phyloP scores from a whole-genome alignment of 345 rosid genomes.

The Populus tremula region DNA sequence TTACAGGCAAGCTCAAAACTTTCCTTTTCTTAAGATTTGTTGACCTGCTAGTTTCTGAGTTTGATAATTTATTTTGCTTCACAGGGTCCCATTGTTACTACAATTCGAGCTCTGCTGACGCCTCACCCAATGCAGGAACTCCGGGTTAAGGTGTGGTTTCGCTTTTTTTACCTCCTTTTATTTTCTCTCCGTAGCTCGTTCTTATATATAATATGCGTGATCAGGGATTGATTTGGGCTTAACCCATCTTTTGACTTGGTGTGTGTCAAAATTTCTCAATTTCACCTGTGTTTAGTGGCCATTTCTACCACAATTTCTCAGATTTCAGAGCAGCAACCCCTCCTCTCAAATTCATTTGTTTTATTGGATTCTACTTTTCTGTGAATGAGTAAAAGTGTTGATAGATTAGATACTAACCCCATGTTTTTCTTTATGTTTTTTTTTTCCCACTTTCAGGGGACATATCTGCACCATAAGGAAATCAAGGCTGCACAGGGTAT shows the following conservation, averaged over 20 bases:
- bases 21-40: background rate
- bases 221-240: background rate
- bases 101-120: conserved; percentile 79
- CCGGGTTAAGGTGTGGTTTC: conserved; percentile 67
- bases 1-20: conserved; percentile 59
- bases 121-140: conserved; percentile 99
- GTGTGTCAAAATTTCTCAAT: too few relatives aligned
- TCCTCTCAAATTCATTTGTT: too few relatives aligned
- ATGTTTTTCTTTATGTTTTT: background rate
- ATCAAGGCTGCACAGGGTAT: conserved; percentile 96
- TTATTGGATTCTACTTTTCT: background rate
- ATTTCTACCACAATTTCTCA: too few relatives aligned
- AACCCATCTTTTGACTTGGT: background rate
- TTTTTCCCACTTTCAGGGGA: conserved; percentile 54
- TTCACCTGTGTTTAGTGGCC: too few relatives aligned
- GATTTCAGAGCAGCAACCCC: too few relatives aligned
- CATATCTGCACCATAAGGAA: conserved; percentile 76
- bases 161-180: too few relatives aligned
- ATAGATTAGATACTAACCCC: background rate
- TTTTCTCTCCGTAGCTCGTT: background rate
- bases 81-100: conserved; percentile 87
- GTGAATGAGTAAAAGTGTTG: background rate
- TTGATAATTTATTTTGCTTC: conserved; percentile 22
- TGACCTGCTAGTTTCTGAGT: conserved; percentile 3
- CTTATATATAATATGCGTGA: background rate